These are phyloP conservation scores for Ustilago esculenta DNA, from an alignment of 1,284 basidiomycete species.

Conservation along the genomic window DNA sequence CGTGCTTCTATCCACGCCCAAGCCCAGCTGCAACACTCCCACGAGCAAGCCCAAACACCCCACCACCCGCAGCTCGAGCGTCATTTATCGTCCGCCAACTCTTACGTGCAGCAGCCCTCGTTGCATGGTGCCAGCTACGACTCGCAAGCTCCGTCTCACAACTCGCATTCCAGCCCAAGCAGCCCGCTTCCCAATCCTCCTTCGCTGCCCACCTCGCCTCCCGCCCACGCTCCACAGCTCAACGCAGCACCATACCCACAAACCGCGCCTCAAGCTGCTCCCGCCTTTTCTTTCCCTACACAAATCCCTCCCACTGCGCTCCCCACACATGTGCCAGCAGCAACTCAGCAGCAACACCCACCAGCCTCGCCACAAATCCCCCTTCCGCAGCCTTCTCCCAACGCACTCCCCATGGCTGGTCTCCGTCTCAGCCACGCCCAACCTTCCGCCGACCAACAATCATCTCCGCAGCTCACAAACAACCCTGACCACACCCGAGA, in stretches of 20 bases:
- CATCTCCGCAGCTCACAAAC: conserved; percentile 1
- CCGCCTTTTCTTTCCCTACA: conserved; percentile 12
- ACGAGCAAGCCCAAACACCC: not conserved
- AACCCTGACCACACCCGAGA: conserved; percentile 27
- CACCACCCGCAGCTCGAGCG: conserved; percentile 31
- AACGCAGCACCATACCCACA: conserved; percentile 7
- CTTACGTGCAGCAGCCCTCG: conserved; percentile 31
- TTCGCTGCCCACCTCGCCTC: conserved; percentile 15
- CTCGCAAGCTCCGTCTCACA: conserved; percentile 19
- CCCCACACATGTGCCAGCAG: not conserved
- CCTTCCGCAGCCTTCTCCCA: conserved; percentile 6
- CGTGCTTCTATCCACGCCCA: not conserved
- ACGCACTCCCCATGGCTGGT: conserved; percentile 15
- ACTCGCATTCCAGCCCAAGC: conserved; percentile 27
- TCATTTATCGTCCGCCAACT: conserved; percentile 47
- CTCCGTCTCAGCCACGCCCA: conserved; percentile 19
- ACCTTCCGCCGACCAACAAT: conserved; percentile 7
- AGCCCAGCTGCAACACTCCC: not conserved
- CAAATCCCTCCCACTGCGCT: not conserved
- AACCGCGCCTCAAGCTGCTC: conserved; percentile 3
- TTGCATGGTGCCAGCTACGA: conserved; percentile 12
- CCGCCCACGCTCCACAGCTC: not conserved
- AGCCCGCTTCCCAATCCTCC: conserved; percentile 35
- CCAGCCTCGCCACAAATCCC: not conserved
- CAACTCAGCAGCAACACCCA: conserved; percentile 2